Evolutionary conservation across 2,329 filamentous ascomycete genomes (phyloP).

Genomic region (Fusarium newnesense): DNA sequence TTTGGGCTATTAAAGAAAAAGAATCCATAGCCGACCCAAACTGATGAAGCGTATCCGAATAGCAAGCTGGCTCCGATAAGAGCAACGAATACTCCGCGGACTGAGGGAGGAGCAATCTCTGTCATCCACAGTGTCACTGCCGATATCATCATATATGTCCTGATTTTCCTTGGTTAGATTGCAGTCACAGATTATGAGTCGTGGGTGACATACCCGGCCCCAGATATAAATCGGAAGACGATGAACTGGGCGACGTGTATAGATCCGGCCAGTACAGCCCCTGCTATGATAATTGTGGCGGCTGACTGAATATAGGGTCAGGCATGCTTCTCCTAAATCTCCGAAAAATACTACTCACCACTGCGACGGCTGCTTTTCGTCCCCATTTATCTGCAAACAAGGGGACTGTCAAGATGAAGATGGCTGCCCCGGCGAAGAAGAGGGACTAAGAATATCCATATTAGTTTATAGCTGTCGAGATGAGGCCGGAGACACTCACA

Average conservation of each 20-base stretch:
- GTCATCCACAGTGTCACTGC: background rate
- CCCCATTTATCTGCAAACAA: background rate
- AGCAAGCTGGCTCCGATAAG: background rate
- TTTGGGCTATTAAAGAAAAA: background rate
- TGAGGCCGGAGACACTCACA: background rate
- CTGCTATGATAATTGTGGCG: background rate
- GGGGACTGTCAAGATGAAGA: background rate
- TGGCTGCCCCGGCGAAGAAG: background rate
- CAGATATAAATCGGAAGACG: background rate
- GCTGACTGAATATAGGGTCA: background rate
- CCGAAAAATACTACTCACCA: background rate
- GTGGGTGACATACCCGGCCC: background rate
- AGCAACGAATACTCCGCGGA: background rate
- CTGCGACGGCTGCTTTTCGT: background rate
- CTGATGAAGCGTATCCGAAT: background rate
- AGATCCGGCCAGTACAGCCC: background rate
- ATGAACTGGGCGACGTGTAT: background rate
- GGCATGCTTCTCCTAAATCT: background rate
- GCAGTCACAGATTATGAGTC: fast-evolving
- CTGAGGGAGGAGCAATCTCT: background rate
- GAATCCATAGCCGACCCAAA: background rate
- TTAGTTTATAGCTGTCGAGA: background rate
- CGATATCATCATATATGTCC: background rate
- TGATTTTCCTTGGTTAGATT: background rate
- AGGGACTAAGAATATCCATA: background rate